A percentile compares a stretch with the other conserved stretches of the same genome.
Conservation (phyloP, 2,329 filamentous ascomycete species). For the Lecanicillium sp. region DNA sequence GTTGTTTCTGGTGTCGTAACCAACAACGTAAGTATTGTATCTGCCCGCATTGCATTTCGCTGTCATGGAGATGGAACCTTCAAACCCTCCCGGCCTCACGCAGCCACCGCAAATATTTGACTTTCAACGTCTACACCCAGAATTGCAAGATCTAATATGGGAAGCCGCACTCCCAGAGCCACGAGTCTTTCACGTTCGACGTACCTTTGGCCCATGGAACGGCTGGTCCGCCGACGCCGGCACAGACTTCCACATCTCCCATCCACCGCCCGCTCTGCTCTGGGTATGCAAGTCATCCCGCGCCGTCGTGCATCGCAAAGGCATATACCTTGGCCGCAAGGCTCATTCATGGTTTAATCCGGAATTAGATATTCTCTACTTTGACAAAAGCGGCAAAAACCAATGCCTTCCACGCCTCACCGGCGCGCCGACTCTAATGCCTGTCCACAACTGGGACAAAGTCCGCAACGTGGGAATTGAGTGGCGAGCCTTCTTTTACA, state of each 20-base stretch:
- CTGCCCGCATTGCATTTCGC: too few relatives aligned
- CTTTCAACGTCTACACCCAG: neutral
- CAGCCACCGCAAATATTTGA: neutral
- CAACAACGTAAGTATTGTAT: too few relatives aligned
- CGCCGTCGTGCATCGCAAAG: neutral
- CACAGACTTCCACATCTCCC: neutral
- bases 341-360: slow-evolving; percentile 1
- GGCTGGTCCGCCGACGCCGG: neutral
- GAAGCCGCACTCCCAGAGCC: neutral
- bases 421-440: slow-evolving; percentile 2
- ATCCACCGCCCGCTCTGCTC: neutral
- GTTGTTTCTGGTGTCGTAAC: too few relatives aligned
- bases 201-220: neutral
- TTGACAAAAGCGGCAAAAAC: neutral
- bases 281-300: neutral
- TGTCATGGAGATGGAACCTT: too few relatives aligned
- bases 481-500: slow-evolving; percentile 8
- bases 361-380: slow-evolving; percentile 3
- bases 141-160: neutral
- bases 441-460: neutral
- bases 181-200: slow-evolving; percentile 3
- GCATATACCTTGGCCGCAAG: neutral
- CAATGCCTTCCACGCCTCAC: neutral
- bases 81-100: too few relatives aligned
- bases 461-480: slow-evolving; percentile 9